These are phyloP conservation scores for Gossypium bickii DNA, from an alignment of 345 rosid genomes.

Conservation along the genomic window DNA sequence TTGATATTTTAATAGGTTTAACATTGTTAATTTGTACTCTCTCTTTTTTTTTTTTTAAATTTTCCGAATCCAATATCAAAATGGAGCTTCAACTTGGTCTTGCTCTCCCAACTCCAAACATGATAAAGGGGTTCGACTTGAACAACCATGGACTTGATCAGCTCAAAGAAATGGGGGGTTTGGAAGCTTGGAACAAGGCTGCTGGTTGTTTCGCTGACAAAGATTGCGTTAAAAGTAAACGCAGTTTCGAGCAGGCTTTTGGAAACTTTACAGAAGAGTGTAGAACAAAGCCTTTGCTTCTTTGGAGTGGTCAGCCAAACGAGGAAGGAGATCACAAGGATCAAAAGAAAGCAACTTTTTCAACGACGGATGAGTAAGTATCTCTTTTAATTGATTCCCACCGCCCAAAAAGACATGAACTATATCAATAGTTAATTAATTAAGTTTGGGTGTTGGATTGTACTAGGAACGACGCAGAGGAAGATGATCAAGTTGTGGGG, in stretches of 20 bases:
- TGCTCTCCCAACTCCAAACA: constrained; percentile 30
- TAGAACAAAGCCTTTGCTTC: constrained; percentile 21
- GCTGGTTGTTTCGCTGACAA: neutral
- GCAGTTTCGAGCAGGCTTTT: constrained; percentile 33
- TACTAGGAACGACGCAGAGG: constrained; percentile 26
- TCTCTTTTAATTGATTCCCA: constrained; percentile 3
- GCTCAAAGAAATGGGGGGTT: constrained; percentile 11
- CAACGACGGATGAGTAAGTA: constrained; percentile 39
- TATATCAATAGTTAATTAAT: neutral
- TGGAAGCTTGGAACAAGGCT: neutral
- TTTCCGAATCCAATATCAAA: constrained; percentile 6
- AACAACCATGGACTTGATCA: constrained; percentile 12
- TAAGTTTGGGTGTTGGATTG: neutral
- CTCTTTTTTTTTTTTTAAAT: too few species aligned
- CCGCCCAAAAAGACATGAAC: too few species aligned
- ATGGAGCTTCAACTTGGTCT: constrained; percentile 58
- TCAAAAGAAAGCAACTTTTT: constrained; percentile 23
- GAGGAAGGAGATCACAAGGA: constrained; percentile 44
- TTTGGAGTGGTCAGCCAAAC: constrained; percentile 49
- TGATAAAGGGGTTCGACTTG: constrained; percentile 17
- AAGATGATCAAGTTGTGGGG: constrained; percentile 41
- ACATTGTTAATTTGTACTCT: neutral
- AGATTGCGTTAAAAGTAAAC: constrained; percentile 22
- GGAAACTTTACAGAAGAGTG: constrained; percentile 7
- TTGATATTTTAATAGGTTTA: neutral